Conservation (phyloP, 768 basidiomycete genomes). For the Phallus indusiatus region DNA sequence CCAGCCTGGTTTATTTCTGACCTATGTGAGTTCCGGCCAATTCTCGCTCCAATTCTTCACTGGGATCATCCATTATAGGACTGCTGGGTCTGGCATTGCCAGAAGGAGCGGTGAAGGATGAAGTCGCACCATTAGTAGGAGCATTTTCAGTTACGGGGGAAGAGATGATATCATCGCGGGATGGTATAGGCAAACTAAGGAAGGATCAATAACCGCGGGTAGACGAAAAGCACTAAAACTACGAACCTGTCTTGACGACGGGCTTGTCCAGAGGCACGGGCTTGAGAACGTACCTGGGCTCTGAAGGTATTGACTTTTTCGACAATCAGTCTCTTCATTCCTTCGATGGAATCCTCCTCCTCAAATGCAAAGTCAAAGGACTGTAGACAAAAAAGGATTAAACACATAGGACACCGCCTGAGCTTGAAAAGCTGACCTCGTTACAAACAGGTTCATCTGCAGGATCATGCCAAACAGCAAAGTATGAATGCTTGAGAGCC, state of each 20-base stretch:
- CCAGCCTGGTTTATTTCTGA: background rate
- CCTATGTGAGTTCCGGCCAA: constrained; percentile 62
- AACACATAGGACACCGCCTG: background rate
- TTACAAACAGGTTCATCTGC: constrained; percentile 87
- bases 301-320: constrained; percentile 89
- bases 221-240: background rate
- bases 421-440: constrained; percentile 35
- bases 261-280: constrained; percentile 60
- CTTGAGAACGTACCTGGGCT: constrained; percentile 79
- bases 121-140: constrained; percentile 57
- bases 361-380: constrained; percentile 96
- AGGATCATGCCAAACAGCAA: constrained; percentile 96
- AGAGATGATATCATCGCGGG: constrained; percentile 70
- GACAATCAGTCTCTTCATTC: constrained; percentile 94
- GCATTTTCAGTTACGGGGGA: constrained; percentile 61
- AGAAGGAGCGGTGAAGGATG: constrained; percentile 43
- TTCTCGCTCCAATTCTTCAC: constrained; percentile 77
- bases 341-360: constrained; percentile 91
- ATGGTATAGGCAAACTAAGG: constrained; percentile 64
- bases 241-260: constrained; percentile 68
- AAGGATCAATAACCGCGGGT: background rate
- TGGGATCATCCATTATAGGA: constrained; percentile 78
- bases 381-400: background rate
- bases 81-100: constrained; percentile 35
- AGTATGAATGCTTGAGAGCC: constrained; percentile 89